Evolutionary conservation across 306 rosid genomes (phyloP).

Genomic region (Dalbergia cultrata): DNA sequence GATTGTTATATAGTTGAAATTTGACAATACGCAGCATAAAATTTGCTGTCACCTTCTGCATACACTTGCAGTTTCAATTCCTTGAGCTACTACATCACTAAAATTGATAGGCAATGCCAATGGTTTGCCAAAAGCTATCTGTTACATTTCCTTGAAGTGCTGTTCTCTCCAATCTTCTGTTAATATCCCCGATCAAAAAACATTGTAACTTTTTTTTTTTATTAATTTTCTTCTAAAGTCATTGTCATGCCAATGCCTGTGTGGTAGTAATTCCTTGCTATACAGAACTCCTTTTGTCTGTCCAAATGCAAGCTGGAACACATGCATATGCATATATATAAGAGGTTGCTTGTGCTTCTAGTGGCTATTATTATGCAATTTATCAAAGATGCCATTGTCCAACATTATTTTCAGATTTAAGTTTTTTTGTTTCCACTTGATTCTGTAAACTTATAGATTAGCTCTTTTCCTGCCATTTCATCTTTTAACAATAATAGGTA

Average conservation of each 20-base stretch:
- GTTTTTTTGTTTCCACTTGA: background rate
- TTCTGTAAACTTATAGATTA: slow-evolving; percentile 22
- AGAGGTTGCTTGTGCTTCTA: background rate
- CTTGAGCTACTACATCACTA: background rate
- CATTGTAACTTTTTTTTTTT: background rate
- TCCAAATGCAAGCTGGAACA: slow-evolving; percentile 15
- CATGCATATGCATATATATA: slow-evolving; percentile 3
- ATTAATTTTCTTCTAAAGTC: background rate
- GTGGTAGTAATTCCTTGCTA: slow-evolving; percentile 7
- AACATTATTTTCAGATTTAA: background rate
- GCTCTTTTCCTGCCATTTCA: slow-evolving; percentile 16
- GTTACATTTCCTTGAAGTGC: slow-evolving; percentile 29
- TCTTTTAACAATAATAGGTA: slow-evolving; percentile 4
- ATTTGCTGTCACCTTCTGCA: slow-evolving; percentile 17
- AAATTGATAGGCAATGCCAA: slow-evolving; percentile 18
- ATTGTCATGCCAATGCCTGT: slow-evolving; percentile 10
- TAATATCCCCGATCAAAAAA: background rate
- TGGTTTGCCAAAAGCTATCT: slow-evolving; percentile 15
- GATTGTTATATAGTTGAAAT: slow-evolving; percentile 24
- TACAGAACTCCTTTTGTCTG: slow-evolving; percentile 16
- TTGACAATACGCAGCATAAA: slow-evolving; percentile 13
- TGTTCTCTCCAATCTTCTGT: background rate
- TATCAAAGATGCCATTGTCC: slow-evolving; percentile 5
- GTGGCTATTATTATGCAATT: background rate
- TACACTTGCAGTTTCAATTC: background rate